A percentile compares a stretch with the other conserved stretches of the same genome.
Conservation (phyloP, 2,329 filamentous ascomycete species). For the Lojkania enalia region DNA sequence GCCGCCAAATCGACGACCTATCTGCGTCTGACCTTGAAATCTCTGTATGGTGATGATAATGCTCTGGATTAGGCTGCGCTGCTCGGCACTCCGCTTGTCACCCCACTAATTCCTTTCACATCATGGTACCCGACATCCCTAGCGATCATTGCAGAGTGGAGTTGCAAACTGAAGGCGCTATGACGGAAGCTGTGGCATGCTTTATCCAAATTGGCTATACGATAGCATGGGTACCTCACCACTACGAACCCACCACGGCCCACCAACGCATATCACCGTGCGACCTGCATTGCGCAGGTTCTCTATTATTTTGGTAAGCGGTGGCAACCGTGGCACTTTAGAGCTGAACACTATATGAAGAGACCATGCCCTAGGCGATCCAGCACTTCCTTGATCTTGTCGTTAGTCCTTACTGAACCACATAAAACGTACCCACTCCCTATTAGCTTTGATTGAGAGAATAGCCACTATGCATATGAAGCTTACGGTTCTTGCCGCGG, state of each 20-base stretch:
- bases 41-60: too few relatives aligned
- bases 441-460: conserved; percentile 6
- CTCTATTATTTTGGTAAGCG: conserved; percentile 11
- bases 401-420: conserved; percentile 5
- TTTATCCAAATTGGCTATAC: conserved; percentile 34
- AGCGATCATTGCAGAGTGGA: conserved; percentile 12
- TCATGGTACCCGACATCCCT: conserved; percentile 20
- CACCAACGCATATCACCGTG: conserved; percentile 5
- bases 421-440: conserved; percentile 5
- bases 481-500: conserved; percentile 28
- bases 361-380: conserved; percentile 13
- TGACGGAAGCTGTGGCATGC: conserved; percentile 23
- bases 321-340: conserved; percentile 24
- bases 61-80: too few relatives aligned
- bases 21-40: too few relatives aligned
- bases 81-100: conserved; percentile 7
- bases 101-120: conserved; percentile 15
- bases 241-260: too few relatives aligned
- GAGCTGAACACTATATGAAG: conserved; percentile 24
- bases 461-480: conserved; percentile 32
- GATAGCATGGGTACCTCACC: conserved; percentile 14
- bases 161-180: conserved; percentile 19
- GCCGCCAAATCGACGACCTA: conserved; percentile 3
- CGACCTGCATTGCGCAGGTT: conserved; percentile 7
- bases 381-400: conserved; percentile 10